Base-by-base conservation (phyloP, 2,329 filamentous ascomycete genomes). In the Cadophora malorum region DNA sequence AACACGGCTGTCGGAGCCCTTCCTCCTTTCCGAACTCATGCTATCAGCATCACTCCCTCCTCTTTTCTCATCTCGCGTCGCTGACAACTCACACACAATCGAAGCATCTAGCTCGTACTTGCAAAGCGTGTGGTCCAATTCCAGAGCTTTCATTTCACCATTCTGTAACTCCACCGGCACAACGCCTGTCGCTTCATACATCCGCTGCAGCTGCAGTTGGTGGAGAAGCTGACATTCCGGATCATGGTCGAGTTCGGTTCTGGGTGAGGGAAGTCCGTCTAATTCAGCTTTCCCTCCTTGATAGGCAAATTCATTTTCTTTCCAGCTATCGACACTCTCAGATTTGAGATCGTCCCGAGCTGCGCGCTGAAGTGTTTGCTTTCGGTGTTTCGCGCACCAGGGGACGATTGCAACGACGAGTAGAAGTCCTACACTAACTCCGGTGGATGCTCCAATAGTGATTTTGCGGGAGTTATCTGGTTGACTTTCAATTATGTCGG, bases 41-140 rank as follows among this genome's bases (percentile, higher is more conserved):
- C n/a, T 49, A 9, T 49, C 7, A 6, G 6, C 9, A n/a, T 49
- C 45, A 49, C n/a, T 49, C 19, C 21, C 45, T 21, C n/a, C 19
- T 19, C 6, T 21, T 7, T 49, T 52, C 12, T 50, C 38, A 14
- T 64, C 62, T 14, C 14, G 41, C 19, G 12, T 23, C 19, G 50
- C 35, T 8, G 62, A 41, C 62, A 64, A 35, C 33, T 64, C 62
- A 47, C 16, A 64, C 38, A 47, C 23, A 1, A 45, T 31, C 7
- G 50, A 55, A 64, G 62, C 62, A 64, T 64, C 62, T 35, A 64
- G n/a, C 16, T 64, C 50, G 41, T 52, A 64, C 50, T 56, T 64
- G 31, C 50, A 64, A 45, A 45, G 50, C 4, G 31, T 64, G 41
- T 64, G 62, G 31, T 64, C 62, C 33, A 64, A 56, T 23, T 64